Base-by-base conservation (phyloP, 148 eudicot species). In the Chenopodium quinoa region DNA sequence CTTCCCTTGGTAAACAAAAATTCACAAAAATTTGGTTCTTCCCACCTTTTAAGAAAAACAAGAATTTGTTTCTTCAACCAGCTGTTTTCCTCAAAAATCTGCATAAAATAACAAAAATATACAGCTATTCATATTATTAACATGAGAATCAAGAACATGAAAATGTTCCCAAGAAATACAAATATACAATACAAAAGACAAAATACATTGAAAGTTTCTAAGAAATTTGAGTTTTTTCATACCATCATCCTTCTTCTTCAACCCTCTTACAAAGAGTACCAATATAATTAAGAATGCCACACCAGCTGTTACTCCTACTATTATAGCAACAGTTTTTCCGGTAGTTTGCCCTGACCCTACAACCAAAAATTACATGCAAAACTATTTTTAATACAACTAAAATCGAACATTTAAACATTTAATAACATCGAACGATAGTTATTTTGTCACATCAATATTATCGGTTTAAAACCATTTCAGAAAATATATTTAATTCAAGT, bases 291-390 rank as follows among this genome's bases (percentile, higher is more conserved):
- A 67, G 87, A 97, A 92, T 16, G 93, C 99, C 77, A 97, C 95
- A 76, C 89, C 91, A 65, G 91, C 97, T 80, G 97, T 95, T 52
- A 98, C 99, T 90, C 99, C 99, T 37, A 97, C 81, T 77, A 97
- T 97, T 73, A 97, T 91, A 80, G 99, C 99, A 73, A 94, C 99
- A 60, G 97, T 97, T 83, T 89, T 94, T 76, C 92, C 92, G 52
- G 95, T 94, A 78, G 87, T 87, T 80, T 84, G 89, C 76, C 92
- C 90, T 84, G 93, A 75, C 78, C 91, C 97, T 91, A 83, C 63
- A 76, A 50, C 34, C 76, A 47, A 47, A 73, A 62, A 62, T 56
- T 14, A 56, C 62, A 52, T 14, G 44, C 14, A 13, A 50, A 50
- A 50, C 12, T 10, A 14, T 67, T 67, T 17, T 32, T 14, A 67